Percentiles rank a stretch among this genome's conserved stretches.
phyloP scores from a whole-genome alignment of 2,329 filamentous ascomycete species.

The Alternaria infectoria region DNA sequence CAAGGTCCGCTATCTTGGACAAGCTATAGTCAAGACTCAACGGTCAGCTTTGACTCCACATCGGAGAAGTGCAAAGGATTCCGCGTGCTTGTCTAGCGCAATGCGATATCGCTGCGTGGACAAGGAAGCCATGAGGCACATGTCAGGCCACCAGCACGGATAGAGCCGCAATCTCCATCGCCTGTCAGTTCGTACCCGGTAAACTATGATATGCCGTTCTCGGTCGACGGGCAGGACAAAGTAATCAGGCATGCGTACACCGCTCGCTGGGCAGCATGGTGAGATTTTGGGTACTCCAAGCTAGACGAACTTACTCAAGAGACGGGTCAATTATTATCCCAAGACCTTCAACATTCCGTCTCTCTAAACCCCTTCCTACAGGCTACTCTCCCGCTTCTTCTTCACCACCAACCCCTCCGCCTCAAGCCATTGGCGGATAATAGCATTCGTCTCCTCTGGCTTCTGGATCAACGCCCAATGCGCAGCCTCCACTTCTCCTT shows the following conservation, averaged over 20 bases:
- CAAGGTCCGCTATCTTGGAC: not conserved
- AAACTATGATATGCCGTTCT: not conserved
- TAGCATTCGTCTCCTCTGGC: slow-evolving; percentile 71
- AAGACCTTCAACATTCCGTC: not conserved
- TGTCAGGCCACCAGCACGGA: slow-evolving; percentile 1
- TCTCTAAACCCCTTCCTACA: slow-evolving; percentile 41
- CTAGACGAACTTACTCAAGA: not conserved
- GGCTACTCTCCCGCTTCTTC: slow-evolving; percentile 45
- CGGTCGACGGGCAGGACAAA: not conserved
- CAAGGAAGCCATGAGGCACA: not conserved
- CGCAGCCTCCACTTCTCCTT: slow-evolving; percentile 68
- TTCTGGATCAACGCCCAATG: slow-evolving; percentile 88
- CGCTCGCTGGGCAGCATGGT: not conserved
- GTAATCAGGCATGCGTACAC: not conserved
- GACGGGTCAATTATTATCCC: not conserved
- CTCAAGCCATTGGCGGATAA: slow-evolving; percentile 72
- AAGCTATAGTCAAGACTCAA: not conserved
- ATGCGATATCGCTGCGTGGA: slow-evolving; percentile 1
- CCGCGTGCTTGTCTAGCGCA: not conserved
- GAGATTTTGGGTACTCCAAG: not conserved
- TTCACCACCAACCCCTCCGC: slow-evolving; percentile 54
- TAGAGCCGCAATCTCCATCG: slow-evolving; percentile 14
- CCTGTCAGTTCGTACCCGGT: not conserved
- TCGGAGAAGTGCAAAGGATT: not conserved
- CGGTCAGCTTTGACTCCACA: not conserved